Evolutionary conservation across 73 alveolate species (phyloP).

Genomic region (Effrenium voratum): DNA sequence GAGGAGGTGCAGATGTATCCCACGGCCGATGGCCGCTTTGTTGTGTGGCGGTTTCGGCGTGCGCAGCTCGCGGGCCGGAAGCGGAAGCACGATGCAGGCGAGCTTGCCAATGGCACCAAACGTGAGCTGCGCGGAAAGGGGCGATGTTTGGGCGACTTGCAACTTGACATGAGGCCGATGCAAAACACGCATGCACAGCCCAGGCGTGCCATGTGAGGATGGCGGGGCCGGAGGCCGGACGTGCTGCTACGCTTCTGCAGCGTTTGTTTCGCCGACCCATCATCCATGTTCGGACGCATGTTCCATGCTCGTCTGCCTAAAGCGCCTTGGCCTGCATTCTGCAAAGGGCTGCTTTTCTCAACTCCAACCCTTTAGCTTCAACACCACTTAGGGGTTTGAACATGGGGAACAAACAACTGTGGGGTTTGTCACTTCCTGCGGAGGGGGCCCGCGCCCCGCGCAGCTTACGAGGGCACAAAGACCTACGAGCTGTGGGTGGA

Average conservation of each 20-base stretch:
- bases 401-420: not conserved
- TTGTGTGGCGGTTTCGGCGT: conserved; percentile 21
- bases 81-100: conserved; percentile 2
- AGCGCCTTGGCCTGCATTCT: not conserved
- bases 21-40: conserved; percentile 73
- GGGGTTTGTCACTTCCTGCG: not conserved
- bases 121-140: too few species aligned
- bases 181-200: too few species aligned
- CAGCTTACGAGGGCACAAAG: not conserved
- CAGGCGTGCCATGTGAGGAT: too few species aligned
- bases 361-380: not conserved
- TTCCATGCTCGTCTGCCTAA: too few species aligned
- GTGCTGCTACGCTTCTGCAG: too few species aligned
- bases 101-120: not conserved
- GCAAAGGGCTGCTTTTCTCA: not conserved
- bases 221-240: too few species aligned
- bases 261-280: too few species aligned
- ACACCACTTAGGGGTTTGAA: not conserved
- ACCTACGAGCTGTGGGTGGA: conserved; percentile 88
- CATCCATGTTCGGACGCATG: too few species aligned
- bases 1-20: conserved; percentile 32
- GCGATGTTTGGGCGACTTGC: too few species aligned
- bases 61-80: not conserved
- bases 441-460: not conserved
- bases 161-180: too few species aligned